Evolutionary conservation across 306 rosid genomes (phyloP), one percentile per base, ranked within the genome.

Genomic region (Vigna mungo): DNA sequence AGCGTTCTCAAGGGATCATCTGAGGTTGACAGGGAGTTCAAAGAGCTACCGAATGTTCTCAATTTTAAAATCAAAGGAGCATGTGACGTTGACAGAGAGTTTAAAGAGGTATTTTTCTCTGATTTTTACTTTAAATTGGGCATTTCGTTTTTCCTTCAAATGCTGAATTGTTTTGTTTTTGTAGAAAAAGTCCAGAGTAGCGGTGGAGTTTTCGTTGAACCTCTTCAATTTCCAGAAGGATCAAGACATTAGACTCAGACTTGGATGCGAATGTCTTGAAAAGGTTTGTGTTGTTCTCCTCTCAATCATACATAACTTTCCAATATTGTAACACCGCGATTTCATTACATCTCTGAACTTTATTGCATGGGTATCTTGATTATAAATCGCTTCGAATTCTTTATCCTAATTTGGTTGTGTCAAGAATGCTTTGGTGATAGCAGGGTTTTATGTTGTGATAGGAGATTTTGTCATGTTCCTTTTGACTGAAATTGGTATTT

Each of bases 241-340:
- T 27, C 99, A 96, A 85, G 97, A 96, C 86, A 84, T 92, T 54
- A 84, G 99, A 75, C 62, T 92, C 63, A 91, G 90, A 84, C 18
- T 96, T 70, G 99, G 99, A 41, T 96, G 86, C 59, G 96, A 92
- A 65, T 80, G 87, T 46, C 53, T 91, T 32, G 83, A 92, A 32
- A 85, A 89, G 97, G 98, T 92, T 71, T 54, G 2, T 16, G 1
- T 43, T 67, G 17, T 44, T 74, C 48, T 36, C 5, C 56, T 32
- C 53, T 74, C 46, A 1, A 25, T 25, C 27, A 2, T 25, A 25
- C 27, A 2, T 25, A 25, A 25, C 27, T 25, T 25, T 25, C 27
- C 27, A 25, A 25, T 25, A 25, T 25, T 25, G 27, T 25, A 25
- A 25, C 27, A 25, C 27, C 27, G 3, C 27, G 27, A 25, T 25